phyloP scores from a whole-genome alignment of 192 early-diverging fungal genomes.

The Linnemannia schmuckeri region DNA sequence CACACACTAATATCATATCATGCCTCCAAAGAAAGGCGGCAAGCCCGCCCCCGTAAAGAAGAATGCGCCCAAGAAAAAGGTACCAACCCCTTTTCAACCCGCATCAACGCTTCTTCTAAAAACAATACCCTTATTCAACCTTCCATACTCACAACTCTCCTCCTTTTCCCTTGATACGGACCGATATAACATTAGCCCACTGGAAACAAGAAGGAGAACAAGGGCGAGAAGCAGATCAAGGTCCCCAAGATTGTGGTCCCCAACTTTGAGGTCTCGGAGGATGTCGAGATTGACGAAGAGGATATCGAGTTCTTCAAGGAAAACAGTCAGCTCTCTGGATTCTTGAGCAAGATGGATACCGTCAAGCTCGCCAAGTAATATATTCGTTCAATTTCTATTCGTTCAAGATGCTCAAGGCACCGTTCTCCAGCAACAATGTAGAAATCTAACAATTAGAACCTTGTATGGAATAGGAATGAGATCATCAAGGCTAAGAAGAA shows the following conservation, averaged over 20 bases:
- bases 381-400: background rate
- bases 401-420: background rate
- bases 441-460: background rate
- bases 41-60: slow-evolving; percentile 22
- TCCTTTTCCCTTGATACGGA: background rate
- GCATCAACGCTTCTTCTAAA: no score
- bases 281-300: slow-evolving; percentile 76
- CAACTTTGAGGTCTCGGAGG: slow-evolving; percentile 66
- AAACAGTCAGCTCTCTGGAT: slow-evolving; percentile 69
- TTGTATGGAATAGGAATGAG: slow-evolving; percentile 39
- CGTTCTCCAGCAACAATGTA: background rate
- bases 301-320: slow-evolving; percentile 82
- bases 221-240: slow-evolving; percentile 52
- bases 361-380: slow-evolving; percentile 72
- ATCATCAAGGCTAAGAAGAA: slow-evolving; percentile 58
- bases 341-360: slow-evolving; percentile 75
- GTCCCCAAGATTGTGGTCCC: slow-evolving; percentile 58
- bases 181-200: background rate
- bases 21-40: slow-evolving; percentile 32
- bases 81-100: background rate
- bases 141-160: background rate
- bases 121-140: background rate
- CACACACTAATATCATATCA: slow-evolving; percentile 3
- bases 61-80: slow-evolving; percentile 34
- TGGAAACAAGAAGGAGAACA: slow-evolving; percentile 38